These are phyloP conservation scores for Rhodocollybia butyracea DNA, from an alignment of 768 basidiomycete genomes.

Conservation along the genomic window DNA sequence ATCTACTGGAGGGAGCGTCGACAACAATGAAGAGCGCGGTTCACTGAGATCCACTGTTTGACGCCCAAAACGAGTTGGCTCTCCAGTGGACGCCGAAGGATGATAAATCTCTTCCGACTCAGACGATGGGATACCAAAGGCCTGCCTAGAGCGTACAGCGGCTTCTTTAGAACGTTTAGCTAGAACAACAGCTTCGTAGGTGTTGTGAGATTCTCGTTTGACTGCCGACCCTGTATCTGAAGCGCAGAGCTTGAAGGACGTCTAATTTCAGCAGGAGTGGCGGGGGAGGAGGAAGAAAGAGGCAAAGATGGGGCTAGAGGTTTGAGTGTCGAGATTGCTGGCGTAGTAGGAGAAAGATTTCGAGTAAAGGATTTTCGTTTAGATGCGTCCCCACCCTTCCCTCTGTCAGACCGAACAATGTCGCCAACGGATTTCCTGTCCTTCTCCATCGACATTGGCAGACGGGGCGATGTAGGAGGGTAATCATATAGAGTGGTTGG, in stretches of 20 bases:
- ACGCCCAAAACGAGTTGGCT: not conserved
- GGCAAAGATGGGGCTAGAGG: not conserved
- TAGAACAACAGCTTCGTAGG: constrained; percentile 15
- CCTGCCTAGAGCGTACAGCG: constrained; percentile 43
- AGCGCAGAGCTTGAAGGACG: not conserved
- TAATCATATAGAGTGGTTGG: not conserved
- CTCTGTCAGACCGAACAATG: not conserved
- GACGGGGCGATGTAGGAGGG: not conserved
- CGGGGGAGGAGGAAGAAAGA: not conserved
- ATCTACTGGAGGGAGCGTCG: constrained; percentile 14
- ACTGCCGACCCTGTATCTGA: not conserved
- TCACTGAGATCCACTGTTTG: not conserved
- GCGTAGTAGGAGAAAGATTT: not conserved
- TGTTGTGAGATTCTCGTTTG: constrained; percentile 2
- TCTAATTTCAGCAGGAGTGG: not conserved
- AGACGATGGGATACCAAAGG: constrained; percentile 51
- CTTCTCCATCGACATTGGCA: not conserved
- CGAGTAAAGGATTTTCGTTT: not conserved
- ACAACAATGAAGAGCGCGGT: not conserved
- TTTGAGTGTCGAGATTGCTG: too few species aligned
- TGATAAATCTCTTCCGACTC: constrained; percentile 19
- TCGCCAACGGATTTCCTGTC: not conserved
- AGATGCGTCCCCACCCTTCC: not conserved
- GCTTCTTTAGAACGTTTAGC: constrained; percentile 25
- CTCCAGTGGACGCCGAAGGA: not conserved